phyloP scores from a whole-genome alignment of 805 yeast genomes.

The Jamesozyma rosinii region DNA sequence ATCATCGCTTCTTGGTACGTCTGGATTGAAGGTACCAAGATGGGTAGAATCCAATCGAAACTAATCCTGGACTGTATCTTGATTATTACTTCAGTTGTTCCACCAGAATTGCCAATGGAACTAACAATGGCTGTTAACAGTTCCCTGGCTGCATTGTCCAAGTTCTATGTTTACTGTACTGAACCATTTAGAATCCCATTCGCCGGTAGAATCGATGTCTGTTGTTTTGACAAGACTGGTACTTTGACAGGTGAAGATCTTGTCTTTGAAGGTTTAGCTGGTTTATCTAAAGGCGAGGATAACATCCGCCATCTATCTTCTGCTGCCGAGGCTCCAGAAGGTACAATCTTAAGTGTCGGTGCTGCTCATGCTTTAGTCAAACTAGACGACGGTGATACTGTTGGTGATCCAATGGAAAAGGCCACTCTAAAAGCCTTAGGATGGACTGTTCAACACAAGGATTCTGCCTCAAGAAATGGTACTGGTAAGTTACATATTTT shows the following conservation, averaged over 20 bases:
- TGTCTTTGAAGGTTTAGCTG: slow-evolving; percentile 93
- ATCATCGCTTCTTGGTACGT: slow-evolving; percentile 95
- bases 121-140: slow-evolving; percentile 95
- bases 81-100: slow-evolving; percentile 94
- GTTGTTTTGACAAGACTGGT: slow-evolving; percentile 98
- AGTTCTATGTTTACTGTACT: slow-evolving; percentile 87
- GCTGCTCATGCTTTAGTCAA: slow-evolving; percentile 94
- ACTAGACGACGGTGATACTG: slow-evolving; percentile 92
- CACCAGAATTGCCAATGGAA: slow-evolving; percentile 99
- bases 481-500: slow-evolving; percentile 52
- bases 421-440: slow-evolving; percentile 82
- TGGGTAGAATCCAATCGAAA: slow-evolving; percentile 93
- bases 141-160: slow-evolving; percentile 78
- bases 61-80: slow-evolving; percentile 90
- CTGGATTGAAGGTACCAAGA: slow-evolving; percentile 93
- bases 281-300: slow-evolving; percentile 40
- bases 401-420: slow-evolving; percentile 99
- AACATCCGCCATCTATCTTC: slow-evolving; percentile 46
- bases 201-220: slow-evolving; percentile 96
- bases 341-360: slow-evolving; percentile 69
- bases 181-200: slow-evolving; percentile 97
- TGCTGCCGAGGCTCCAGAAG: slow-evolving; percentile 55
- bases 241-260: slow-evolving; percentile 95
- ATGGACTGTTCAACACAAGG: slow-evolving; percentile 77
- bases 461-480: slow-evolving; percentile 45